Evolutionary conservation across 2,329 filamentous ascomycete genomes (phyloP).

Genomic region (Trichoderma sp.): DNA sequence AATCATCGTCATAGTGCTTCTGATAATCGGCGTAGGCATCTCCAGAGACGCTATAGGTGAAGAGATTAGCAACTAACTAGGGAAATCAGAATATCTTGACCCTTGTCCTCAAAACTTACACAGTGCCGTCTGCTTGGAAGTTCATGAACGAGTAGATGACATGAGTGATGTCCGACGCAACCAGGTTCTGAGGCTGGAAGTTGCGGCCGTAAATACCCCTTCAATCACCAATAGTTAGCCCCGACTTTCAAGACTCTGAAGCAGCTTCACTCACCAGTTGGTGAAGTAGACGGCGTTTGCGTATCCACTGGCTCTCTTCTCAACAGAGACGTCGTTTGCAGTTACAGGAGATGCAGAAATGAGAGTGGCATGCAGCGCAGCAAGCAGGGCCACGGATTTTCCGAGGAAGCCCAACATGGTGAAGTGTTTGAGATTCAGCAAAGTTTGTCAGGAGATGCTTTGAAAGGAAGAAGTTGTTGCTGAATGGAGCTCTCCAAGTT

Average conservation of each 20-base stretch:
- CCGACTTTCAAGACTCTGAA: neutral
- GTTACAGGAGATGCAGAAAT: constrained; percentile 30
- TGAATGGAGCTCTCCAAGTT: neutral
- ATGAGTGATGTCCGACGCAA: constrained; percentile 70
- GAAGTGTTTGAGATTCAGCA: neutral
- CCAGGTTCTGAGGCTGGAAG: constrained; percentile 71
- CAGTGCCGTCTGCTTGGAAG: constrained; percentile 68
- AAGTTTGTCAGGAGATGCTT: neutral
- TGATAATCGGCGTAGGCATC: constrained; percentile 71
- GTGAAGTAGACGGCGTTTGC: constrained; percentile 50
- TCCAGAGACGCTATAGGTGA: constrained; percentile 54
- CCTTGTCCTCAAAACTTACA: constrained; percentile 48
- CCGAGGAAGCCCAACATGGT: constrained; percentile 29
- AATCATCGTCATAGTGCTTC: constrained; percentile 72
- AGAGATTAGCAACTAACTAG: neutral
- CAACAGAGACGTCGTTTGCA: constrained; percentile 2
- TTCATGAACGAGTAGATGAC: constrained; percentile 83
- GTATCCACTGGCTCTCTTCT: constrained; percentile 31
- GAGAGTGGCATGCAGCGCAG: constrained; percentile 32
- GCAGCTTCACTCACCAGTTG: constrained; percentile 47
- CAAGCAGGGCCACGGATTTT: constrained; percentile 33
- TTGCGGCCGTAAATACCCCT: constrained; percentile 76
- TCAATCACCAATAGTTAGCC: neutral
- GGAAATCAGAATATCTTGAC: neutral
- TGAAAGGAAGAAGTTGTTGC: neutral